phyloP scores from a whole-genome alignment of 1,284 basidiomycete species.

The Heterobasidion occidentale region DNA sequence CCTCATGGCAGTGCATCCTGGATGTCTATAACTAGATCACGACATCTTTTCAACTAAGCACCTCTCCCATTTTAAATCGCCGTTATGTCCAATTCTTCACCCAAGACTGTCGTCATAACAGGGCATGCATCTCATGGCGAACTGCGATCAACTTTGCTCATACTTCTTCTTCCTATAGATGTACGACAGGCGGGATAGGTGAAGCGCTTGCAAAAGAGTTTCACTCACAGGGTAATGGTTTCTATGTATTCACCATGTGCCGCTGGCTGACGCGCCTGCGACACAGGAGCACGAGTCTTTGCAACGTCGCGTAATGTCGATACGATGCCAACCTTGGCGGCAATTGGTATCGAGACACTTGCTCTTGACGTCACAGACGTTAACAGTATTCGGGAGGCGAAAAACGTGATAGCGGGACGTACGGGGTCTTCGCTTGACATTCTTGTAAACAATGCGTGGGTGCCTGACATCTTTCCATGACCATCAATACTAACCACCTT shows the following conservation, averaged over 20 bases:
- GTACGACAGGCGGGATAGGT: not conserved
- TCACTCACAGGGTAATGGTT: not conserved
- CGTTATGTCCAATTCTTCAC: not conserved
- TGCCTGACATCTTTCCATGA: not conserved
- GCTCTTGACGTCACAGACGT: slow-evolving; percentile 21
- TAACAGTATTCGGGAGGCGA: slow-evolving; percentile 13
- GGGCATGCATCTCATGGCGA: not conserved
- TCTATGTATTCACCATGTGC: not conserved
- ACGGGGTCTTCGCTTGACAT: slow-evolving; percentile 23
- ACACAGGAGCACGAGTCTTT: slow-evolving; percentile 20
- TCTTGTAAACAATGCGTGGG: slow-evolving; percentile 26
- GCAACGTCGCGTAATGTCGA: slow-evolving; percentile 20
- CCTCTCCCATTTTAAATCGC: no score
- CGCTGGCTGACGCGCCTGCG: not conserved
- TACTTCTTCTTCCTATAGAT: not conserved
- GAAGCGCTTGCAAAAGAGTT: not conserved
- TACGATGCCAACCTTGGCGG: not conserved
- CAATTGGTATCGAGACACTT: slow-evolving; percentile 16
- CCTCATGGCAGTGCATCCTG: no score
- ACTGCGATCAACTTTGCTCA: not conserved
- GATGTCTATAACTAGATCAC: no score
- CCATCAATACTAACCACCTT: not conserved
- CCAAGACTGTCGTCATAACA: not conserved
- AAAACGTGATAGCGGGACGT: slow-evolving; percentile 13
- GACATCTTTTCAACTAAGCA: no score